Conservation (phyloP, 257 asterid species). For the Rauvolfia tetraphylla region DNA sequence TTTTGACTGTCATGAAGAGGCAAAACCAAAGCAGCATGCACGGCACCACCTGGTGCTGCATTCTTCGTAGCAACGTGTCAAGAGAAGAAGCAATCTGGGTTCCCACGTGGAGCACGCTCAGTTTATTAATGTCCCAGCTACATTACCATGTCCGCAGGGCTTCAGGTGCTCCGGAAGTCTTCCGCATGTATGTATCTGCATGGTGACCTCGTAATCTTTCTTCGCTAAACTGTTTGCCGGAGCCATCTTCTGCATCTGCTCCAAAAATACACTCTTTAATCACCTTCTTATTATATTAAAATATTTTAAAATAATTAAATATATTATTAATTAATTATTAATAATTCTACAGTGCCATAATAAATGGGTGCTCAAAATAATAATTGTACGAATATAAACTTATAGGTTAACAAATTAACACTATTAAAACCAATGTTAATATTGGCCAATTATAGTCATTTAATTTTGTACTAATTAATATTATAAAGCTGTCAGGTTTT, state of each 20-base stretch:
- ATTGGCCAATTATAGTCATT: too few species aligned
- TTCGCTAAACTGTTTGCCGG: neutral
- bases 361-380: too few species aligned
- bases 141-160: neutral
- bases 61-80: neutral
- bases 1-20: constrained; percentile 1
- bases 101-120: constrained; percentile 7
- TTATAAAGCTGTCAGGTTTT: too few species aligned
- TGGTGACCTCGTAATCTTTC: neutral
- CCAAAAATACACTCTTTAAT: too few species aligned
- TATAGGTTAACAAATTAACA: too few species aligned
- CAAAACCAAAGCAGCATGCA: neutral
- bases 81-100: neutral
- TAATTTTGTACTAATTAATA: too few species aligned
- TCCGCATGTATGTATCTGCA: neutral
- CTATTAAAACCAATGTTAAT: too few species aligned
- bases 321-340: too few species aligned
- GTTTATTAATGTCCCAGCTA: constrained; percentile 1
- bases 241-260: neutral
- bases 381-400: too few species aligned
- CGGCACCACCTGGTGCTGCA: neutral
- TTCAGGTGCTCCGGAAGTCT: neutral
- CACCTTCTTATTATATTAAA: too few species aligned
- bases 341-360: too few species aligned
- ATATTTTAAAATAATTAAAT: too few species aligned